Base-by-base conservation (phyloP, 768 basidiomycete genomes). In the Cyathus striatus region DNA sequence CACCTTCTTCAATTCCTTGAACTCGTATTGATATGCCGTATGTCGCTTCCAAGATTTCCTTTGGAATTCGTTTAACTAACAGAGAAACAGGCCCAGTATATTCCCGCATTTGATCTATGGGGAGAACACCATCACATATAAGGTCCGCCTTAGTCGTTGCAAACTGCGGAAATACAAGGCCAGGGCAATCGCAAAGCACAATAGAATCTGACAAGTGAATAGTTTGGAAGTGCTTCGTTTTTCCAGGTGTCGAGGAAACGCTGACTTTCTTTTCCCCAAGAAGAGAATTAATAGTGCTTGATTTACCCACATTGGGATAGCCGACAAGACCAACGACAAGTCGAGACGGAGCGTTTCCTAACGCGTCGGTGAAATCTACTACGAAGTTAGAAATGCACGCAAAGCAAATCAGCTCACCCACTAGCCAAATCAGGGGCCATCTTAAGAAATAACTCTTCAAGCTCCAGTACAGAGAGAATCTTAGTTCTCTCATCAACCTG, bases 181-280 rank as follows among this genome's bases (percentile, higher is more conserved):
- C 96, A 14, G 96, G 96, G 66, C 96, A 99, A 65, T 99, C 96
- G 52, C 94, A 98, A 16, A 99, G 78, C 36, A 85, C 71, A 32
- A 98, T 85, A 2, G 80, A 71, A 14, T 86, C 79, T 9, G 92
- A 93, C n/a, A 99, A 76, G 55, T 91, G 81, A 53, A 97, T 93
- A 0, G 96, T 98, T 63, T 99, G 96, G 67, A 98, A 97, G 64
- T 99, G 95, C 59, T 99, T 99, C 12, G 96, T 99, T 68, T 98
- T 90, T 49, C 96, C 96, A 0, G 96, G 96, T 0, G 96, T 99
- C 0, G 95, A 83, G 3, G 95, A 98, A 21, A 99, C 96, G 58
- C 92, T 96, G 49, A 99, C 96, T 74, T 90, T 92, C 70, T 96
- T 95, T 60, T 92, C 87, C 26, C 95, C 96, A 4, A 99, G 73